Evolutionary conservation across 495 filamentous ascomycete genomes (phyloP).

Genomic region (Apodospora peruviana): DNA sequence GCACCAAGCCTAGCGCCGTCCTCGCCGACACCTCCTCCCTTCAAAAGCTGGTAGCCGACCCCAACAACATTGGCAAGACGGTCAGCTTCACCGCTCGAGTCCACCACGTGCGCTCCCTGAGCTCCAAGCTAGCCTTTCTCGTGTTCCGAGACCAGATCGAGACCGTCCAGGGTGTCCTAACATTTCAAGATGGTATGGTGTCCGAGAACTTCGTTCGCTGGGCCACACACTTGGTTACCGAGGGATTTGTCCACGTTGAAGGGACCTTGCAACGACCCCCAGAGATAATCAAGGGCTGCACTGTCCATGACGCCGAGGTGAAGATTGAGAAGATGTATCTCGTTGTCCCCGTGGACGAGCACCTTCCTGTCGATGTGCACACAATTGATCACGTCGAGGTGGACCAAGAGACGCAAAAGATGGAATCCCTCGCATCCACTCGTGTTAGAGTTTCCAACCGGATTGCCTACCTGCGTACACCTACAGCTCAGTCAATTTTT

Average conservation of each 20-base stretch:
- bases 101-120: conserved; percentile 78
- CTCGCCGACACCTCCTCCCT: conserved; percentile 20
- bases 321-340: conserved; percentile 76
- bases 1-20: conserved; percentile 38
- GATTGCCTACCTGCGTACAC: conserved; percentile 78
- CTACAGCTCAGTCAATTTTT: conserved; percentile 81
- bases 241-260: conserved; percentile 74
- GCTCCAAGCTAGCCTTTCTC: conserved; percentile 83
- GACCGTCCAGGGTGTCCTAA: conserved; percentile 77
- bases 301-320: conserved; percentile 70
- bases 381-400: conserved; percentile 36
- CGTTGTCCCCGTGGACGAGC: conserved; percentile 51
- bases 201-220: conserved; percentile 88
- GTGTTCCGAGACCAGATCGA: conserved; percentile 74
- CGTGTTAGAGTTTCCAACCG: conserved; percentile 67
- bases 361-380: conserved; percentile 66
- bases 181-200: conserved; percentile 47
- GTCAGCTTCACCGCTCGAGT: conserved; percentile 78
- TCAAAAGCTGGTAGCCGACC: conserved; percentile 14
- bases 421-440: conserved; percentile 34
- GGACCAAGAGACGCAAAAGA: conserved; percentile 33
- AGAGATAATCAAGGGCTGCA: conserved; percentile 73
- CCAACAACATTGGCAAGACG: conserved; percentile 50
- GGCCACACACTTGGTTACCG: conserved; percentile 69
- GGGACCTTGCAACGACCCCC: conserved; percentile 69